Evolutionary conservation across 2,329 filamentous ascomycete genomes (phyloP).

Genomic region (Calonectria fujianensis): DNA sequence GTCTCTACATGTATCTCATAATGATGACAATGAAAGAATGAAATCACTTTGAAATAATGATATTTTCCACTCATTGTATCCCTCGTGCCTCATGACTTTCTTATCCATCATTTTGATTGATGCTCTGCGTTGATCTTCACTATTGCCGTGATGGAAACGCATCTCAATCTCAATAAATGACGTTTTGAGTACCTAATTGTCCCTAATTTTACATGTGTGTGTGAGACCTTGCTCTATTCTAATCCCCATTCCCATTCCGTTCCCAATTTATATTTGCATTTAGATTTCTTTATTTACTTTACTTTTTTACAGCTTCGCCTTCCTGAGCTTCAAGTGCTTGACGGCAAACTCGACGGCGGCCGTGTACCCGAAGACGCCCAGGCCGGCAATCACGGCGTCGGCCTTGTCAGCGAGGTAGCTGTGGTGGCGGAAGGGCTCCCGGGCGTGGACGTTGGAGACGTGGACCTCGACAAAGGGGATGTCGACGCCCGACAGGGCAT

Average conservation of each 20-base stretch:
- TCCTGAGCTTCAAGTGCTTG: slow-evolving; percentile 67
- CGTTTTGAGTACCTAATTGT: neutral
- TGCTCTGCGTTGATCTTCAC: too few relatives aligned
- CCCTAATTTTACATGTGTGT: neutral
- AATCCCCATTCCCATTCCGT: neutral
- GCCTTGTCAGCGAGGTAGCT: slow-evolving; percentile 87
- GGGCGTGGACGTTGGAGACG: slow-evolving; percentile 82
- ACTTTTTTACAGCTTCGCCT: slow-evolving; percentile 41
- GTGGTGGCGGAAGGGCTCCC: slow-evolving; percentile 81
- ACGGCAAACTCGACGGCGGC: slow-evolving; percentile 74
- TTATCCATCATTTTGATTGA: too few relatives aligned
- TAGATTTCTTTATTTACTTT: neutral
- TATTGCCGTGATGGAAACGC: too few relatives aligned
- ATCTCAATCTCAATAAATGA: too few relatives aligned
- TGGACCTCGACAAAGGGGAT: slow-evolving; percentile 88
- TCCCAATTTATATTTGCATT: neutral
- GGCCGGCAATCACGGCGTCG: slow-evolving; percentile 81
- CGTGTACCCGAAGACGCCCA: slow-evolving; percentile 78
- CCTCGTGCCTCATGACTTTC: too few relatives aligned
- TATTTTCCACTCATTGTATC: too few relatives aligned
- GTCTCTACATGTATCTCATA: slow-evolving; percentile 1
- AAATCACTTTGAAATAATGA: neutral
- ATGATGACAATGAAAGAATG: slow-evolving; percentile 22
- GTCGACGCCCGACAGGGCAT: slow-evolving; percentile 80
- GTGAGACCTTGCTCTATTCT: too few relatives aligned